A percentile compares a stretch with the other conserved stretches of the same genome.
Evolutionary conservation across 768 basidiomycete species (phyloP).

Genomic region (Boletus patriciae): DNA sequence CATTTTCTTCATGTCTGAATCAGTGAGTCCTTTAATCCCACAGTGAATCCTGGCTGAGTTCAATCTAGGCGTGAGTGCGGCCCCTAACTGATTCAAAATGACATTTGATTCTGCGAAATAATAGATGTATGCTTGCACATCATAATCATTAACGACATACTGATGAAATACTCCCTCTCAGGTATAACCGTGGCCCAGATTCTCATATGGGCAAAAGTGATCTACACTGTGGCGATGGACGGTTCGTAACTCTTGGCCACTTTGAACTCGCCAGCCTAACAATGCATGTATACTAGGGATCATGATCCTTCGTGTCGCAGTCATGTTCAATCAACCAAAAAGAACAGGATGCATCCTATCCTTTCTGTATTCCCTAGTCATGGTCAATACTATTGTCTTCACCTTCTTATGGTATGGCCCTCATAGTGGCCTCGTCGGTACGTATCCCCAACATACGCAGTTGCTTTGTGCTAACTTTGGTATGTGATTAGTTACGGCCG

Average conservation of each 20-base stretch:
- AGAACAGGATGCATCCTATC: not conserved
- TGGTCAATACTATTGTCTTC: not conserved
- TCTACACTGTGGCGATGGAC: not conserved
- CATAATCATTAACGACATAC: not conserved
- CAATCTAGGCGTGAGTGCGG: conserved; percentile 7
- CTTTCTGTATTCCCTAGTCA: conserved; percentile 1
- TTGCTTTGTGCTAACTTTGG: not conserved
- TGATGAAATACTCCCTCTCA: not conserved
- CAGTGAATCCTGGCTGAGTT: not conserved
- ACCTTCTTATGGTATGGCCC: not conserved
- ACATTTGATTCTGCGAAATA: not conserved
- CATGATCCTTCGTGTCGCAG: conserved; percentile 17
- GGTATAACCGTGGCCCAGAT: not conserved
- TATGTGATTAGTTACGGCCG: not conserved
- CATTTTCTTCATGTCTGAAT: not conserved
- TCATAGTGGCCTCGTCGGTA: not conserved
- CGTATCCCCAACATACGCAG: not conserved
- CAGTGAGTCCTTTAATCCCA: not conserved
- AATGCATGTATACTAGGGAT: not conserved
- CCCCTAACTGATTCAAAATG: not conserved
- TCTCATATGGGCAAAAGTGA: not conserved
- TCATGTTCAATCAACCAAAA: conserved; percentile 11
- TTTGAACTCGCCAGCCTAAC: not conserved
- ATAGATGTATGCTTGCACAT: conserved; percentile 3
- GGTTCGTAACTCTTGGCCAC: not conserved